phyloP scores from a whole-genome alignment of 345 rosid genomes.

The Firmiana major region DNA sequence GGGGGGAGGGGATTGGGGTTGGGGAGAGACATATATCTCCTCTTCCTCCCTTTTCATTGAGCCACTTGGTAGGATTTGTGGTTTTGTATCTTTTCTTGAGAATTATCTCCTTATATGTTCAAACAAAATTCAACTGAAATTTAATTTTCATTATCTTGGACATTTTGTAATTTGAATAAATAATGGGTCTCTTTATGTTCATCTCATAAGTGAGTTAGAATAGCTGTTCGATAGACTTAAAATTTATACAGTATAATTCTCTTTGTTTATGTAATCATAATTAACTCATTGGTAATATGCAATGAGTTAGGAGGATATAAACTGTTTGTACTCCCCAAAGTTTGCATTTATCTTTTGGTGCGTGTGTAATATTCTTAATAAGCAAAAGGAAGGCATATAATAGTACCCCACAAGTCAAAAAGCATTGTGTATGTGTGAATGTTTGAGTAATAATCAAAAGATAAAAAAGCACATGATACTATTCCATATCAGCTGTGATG shows the following conservation, averaged over 20 bases:
- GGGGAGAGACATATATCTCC: not conserved
- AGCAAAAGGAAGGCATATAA: no score
- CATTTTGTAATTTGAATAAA: not conserved
- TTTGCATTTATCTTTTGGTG: not conserved
- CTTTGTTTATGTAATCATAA: not conserved
- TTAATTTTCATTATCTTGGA: not conserved
- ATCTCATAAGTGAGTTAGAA: not conserved
- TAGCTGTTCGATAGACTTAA: not conserved
- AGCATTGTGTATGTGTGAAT: not conserved
- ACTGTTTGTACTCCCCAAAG: not conserved
- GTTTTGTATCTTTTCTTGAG: not conserved
- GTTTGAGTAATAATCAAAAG: not conserved
- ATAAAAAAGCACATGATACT: not conserved
- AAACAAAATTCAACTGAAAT: not conserved
- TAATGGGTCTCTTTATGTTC: not conserved
- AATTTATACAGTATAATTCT: not conserved
- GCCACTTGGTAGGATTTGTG: not conserved
- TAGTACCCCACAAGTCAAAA: no score
- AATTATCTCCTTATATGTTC: not conserved
- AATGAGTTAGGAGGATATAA: not conserved
- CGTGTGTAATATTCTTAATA: no score
- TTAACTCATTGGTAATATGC: not conserved
- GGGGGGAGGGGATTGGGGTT: no score
- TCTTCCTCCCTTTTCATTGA: not conserved
- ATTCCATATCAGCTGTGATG: not conserved